These are phyloP conservation scores for Aspergillus bombycis DNA, from an alignment of 2,329 filamentous ascomycete genomes.

Conservation along the genomic window DNA sequence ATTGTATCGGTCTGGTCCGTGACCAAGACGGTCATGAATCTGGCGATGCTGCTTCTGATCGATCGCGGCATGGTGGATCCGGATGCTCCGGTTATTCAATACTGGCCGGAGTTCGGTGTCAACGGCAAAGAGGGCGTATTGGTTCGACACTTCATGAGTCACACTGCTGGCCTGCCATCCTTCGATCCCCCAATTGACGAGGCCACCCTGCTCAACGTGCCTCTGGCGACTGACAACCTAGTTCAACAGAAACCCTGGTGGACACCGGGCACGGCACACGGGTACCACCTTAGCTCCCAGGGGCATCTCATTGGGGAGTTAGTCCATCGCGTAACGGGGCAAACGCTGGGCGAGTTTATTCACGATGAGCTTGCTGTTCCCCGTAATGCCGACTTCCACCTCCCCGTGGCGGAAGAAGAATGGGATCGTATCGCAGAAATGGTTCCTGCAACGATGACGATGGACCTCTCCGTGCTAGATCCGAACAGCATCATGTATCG, in stretches of 20 bases:
- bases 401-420: constrained; percentile 49
- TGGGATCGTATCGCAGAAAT: constrained; percentile 45
- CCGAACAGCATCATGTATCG: constrained; percentile 33
- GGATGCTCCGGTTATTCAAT: constrained; percentile 42
- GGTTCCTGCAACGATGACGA: constrained; percentile 28
- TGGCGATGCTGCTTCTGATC: constrained; percentile 45
- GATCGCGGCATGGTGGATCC: constrained; percentile 44
- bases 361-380: constrained; percentile 48
- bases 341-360: constrained; percentile 49
- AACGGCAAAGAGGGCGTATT: constrained; percentile 47
- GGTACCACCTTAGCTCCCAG: constrained; percentile 47
- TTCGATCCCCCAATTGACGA: constrained; percentile 38
- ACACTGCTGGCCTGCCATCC: constrained; percentile 41
- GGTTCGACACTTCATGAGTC: constrained; percentile 47
- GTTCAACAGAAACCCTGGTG: constrained; percentile 49
- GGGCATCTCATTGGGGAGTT: constrained; percentile 51
- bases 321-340: constrained; percentile 46
- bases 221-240: constrained; percentile 36
- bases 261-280: constrained; percentile 47
- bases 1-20: constrained; percentile 46
- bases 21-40: constrained; percentile 43
- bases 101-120: constrained; percentile 53
- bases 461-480: constrained; percentile 19
- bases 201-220: constrained; percentile 36
- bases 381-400: constrained; percentile 50